phyloP scores from a whole-genome alignment of 2,329 filamentous ascomycete genomes.

The Fusarium sp. region DNA sequence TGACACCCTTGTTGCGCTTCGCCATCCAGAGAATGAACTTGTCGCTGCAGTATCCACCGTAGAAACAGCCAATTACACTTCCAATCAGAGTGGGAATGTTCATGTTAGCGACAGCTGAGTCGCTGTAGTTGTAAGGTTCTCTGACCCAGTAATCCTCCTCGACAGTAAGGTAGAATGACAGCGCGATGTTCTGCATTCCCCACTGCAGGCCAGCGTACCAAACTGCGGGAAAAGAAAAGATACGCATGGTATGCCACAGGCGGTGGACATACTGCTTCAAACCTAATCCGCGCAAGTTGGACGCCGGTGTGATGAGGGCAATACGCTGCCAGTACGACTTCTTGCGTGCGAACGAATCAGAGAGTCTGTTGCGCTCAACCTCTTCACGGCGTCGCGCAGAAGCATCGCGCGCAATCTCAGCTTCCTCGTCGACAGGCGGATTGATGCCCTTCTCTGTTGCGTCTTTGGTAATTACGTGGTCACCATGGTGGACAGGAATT shows the following conservation, averaged over 20 bases:
- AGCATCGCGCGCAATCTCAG: conserved; percentile 16
- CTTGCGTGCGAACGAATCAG: conserved; percentile 46
- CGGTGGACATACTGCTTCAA: conserved; percentile 65
- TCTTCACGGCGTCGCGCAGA: conserved; percentile 29
- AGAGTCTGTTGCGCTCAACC: conserved; percentile 39
- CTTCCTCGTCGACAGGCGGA: conserved; percentile 22
- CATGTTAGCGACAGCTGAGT: conserved; percentile 67
- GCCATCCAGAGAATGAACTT: conserved; percentile 67
- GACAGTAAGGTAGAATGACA: conserved; percentile 69
- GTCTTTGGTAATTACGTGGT: neutral
- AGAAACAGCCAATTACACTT: conserved; percentile 66
- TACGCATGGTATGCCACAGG: conserved; percentile 66
- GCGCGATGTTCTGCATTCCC: conserved; percentile 70
- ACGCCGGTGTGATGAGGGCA: conserved; percentile 65
- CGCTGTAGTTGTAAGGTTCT: conserved; percentile 66
- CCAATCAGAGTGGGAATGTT: conserved; percentile 67
- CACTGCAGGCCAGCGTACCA: conserved; percentile 69
- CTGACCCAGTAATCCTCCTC: conserved; percentile 67
- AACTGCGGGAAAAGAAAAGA: conserved; percentile 69
- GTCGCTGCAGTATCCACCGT: conserved; percentile 68
- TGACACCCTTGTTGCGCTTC: conserved; percentile 63
- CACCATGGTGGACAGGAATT: neutral
- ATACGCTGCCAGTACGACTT: conserved; percentile 68
- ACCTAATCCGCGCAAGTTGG: conserved; percentile 64
- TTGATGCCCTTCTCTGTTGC: conserved; percentile 19